These are phyloP conservation scores for Aureococcus anophagefferens DNA, from an alignment of 108 stramenopile genomes.

Conservation along the genomic window DNA sequence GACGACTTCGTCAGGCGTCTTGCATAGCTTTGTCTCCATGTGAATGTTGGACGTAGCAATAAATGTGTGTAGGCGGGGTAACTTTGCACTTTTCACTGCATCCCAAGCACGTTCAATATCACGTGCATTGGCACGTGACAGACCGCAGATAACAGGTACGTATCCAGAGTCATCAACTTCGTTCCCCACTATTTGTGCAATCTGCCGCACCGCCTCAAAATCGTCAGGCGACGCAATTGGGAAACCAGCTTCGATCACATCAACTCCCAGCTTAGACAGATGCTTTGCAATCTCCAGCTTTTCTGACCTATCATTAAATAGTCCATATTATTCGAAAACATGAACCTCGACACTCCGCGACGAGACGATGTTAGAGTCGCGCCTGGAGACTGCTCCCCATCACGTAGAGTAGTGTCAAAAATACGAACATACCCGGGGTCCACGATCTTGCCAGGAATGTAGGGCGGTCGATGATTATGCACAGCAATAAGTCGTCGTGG, in stretches of 20 bases:
- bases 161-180: constrained; percentile 68
- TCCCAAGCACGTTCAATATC: constrained; percentile 89
- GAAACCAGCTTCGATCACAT: constrained; percentile 97
- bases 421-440: constrained; percentile 86
- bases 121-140: constrained; percentile 73
- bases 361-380: constrained; percentile 81
- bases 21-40: constrained; percentile 94
- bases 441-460: constrained; percentile 62
- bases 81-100: constrained; percentile 78
- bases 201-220: constrained; percentile 87
- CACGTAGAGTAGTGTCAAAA: constrained; percentile 95
- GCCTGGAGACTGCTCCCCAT: constrained; percentile 94
- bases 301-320: no score
- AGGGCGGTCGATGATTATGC: constrained; percentile 72
- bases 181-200: constrained; percentile 82
- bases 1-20: constrained; percentile 87
- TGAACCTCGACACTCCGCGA: no score
- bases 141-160: constrained; percentile 85
- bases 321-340: no score
- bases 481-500: no score
- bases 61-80: constrained; percentile 91
- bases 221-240: constrained; percentile 96
- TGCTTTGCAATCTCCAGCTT: constrained; percentile 91
- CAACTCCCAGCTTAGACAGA: constrained; percentile 87
- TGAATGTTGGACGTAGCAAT: constrained; percentile 94